A percentile compares a stretch with the other conserved stretches of the same genome.
These are phyloP conservation scores for Podospora comata DNA, from an alignment of 495 filamentous ascomycete genomes.

Conservation along the genomic window DNA sequence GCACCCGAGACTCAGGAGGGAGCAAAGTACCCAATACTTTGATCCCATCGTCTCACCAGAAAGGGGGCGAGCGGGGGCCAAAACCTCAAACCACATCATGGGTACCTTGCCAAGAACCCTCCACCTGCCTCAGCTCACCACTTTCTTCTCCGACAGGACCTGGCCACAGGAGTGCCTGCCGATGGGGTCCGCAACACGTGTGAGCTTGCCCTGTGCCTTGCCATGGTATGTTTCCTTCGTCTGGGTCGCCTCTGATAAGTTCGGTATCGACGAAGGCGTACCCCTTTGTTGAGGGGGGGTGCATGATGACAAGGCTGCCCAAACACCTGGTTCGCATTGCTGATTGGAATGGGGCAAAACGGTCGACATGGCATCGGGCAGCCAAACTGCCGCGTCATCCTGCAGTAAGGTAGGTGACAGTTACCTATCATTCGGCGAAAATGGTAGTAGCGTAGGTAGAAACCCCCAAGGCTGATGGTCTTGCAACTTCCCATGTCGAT, in stretches of 20 bases:
- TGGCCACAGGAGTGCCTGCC: slow-evolving; percentile 5
- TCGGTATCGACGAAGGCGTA: neutral
- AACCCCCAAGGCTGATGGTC: neutral
- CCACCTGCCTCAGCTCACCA: slow-evolving; percentile 10
- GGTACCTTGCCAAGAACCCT: neutral
- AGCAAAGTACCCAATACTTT: neutral
- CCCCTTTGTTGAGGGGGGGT: neutral
- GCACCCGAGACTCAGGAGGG: slow-evolving; percentile 5
- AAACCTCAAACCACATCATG: neutral
- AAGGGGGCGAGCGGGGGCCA: neutral
- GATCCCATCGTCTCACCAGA: neutral
- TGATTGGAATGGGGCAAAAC: neutral
- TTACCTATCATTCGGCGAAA: neutral
- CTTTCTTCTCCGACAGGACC: neutral
- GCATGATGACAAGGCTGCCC: neutral
- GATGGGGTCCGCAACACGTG: slow-evolving; percentile 18
- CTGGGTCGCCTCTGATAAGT: neutral
- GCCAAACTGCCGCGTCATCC: slow-evolving; percentile 4
- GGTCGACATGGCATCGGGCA: neutral
- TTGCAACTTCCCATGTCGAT: too few relatives aligned
- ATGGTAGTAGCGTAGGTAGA: neutral
- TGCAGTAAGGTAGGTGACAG: neutral
- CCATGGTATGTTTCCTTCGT: slow-evolving; percentile 9
- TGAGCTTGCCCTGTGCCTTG: slow-evolving; percentile 1
- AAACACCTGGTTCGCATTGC: neutral